Conservation (phyloP, 257 asterid species). For the Paraleonurus japonicus region DNA sequence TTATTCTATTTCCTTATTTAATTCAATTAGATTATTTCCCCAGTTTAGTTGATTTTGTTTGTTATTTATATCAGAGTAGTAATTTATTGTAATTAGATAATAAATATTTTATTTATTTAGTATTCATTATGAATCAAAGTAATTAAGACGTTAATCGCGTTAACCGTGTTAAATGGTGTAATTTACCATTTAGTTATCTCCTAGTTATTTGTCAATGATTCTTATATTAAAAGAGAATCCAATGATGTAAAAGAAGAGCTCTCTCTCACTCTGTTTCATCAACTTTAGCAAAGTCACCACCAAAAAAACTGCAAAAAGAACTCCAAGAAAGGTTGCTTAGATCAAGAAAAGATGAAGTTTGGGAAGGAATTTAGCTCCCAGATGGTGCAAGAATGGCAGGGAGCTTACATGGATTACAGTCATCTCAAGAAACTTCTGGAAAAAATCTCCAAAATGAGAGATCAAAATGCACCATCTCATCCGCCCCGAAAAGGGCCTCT, state of each 20-base stretch:
- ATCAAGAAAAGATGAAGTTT: constrained; percentile 53
- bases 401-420: constrained; percentile 71
- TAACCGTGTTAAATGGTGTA: too few relatives aligned
- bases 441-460: constrained; percentile 26
- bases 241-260: background rate
- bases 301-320: background rate
- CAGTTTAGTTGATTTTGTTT: too few relatives aligned
- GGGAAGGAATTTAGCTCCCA: constrained; percentile 67
- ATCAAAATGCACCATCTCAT: constrained; percentile 10
- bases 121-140: too few relatives aligned
- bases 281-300: background rate
- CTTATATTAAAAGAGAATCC: background rate
- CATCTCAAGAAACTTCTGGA: constrained; percentile 46
- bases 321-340: background rate
- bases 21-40: too few relatives aligned
- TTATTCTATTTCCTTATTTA: too few relatives aligned
- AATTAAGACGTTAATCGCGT: too few relatives aligned
- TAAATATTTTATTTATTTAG: too few relatives aligned
- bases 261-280: background rate
- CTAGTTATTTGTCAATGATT: background rate
- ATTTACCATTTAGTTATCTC: background rate
- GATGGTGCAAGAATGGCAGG: constrained; percentile 80
- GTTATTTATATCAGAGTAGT: too few relatives aligned
- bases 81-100: too few relatives aligned
- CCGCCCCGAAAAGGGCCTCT: constrained; percentile 15